A percentile compares a stretch with the other conserved stretches of the same genome.
Conservation (phyloP, 345 rosid species). For the Aquilaria yunnanensis region DNA sequence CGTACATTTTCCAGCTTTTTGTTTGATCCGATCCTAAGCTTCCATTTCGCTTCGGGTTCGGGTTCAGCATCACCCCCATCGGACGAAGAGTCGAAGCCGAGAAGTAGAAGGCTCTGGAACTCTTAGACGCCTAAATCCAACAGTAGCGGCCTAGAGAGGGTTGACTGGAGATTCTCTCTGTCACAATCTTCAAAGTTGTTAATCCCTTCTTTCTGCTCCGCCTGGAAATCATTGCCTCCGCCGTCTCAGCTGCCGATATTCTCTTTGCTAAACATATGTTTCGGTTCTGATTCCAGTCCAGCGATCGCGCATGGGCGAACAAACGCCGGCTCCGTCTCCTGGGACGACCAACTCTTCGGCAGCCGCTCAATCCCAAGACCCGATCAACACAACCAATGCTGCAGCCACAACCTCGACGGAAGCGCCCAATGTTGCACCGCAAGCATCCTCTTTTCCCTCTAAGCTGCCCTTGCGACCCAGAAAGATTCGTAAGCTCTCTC, state of each 20-base stretch:
- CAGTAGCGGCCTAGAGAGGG: no score
- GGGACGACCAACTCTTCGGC: constrained; percentile 13
- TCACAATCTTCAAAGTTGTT: no score
- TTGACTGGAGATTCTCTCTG: no score
- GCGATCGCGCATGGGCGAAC: constrained; percentile 56
- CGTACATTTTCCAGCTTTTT: no score
- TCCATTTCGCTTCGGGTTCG: no score
- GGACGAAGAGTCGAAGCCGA: no score
- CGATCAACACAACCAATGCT: constrained; percentile 17
- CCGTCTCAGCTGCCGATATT: background rate
- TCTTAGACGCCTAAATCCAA: no score
- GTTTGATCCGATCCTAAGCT: no score
- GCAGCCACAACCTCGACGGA: constrained; percentile 26
- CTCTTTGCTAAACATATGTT: background rate
- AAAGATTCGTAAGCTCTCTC: constrained; percentile 62
- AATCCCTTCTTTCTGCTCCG: no score
- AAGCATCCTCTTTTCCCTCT: constrained; percentile 38
- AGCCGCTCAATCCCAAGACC: constrained; percentile 20
- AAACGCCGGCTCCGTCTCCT: constrained; percentile 32
- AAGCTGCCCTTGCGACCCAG: constrained; percentile 89
- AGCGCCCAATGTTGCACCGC: constrained; percentile 18
- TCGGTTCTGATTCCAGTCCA: background rate
- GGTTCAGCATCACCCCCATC: no score
- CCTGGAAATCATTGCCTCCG: background rate
- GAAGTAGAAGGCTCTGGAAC: no score